Base-by-base conservation (phyloP, 2,329 filamentous ascomycete species). In the Colletotrichum sp. region DNA sequence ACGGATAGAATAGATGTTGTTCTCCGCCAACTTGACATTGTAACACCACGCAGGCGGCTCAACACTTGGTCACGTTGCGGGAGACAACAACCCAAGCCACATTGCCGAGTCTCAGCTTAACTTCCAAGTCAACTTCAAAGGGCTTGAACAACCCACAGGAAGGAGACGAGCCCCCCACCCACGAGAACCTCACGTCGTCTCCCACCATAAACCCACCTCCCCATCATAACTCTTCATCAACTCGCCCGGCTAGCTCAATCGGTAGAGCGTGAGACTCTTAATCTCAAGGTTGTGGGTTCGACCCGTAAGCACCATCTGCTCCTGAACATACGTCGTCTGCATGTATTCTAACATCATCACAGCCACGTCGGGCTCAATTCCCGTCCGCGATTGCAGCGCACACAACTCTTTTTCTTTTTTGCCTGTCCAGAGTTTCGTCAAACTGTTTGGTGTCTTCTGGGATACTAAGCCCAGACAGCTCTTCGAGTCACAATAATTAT, bases 181-280 rank as follows among this genome's bases (percentile, higher is more conserved):
- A 10, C n/a, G 24, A 44, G 18, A 24, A 18, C 49, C 44, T 52
- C 15, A 21, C 16, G 6, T 30, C 28, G 16, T 21, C 65, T 36
- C n/a, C 32, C 24, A 34, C 32, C 32, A 44, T 60, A 69, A 60
- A 69, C 52, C 52, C 52, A 60, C 52, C 66, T 30, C 21, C 16
- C 24, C 32, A 36, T 21, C 8, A 13, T 7, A 3, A 52, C 44
- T 7, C 34, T 21, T 34, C 32, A 69, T 69, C 52, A 69, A 55
- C 30, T 30, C 24, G 88, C 88, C 88, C 86, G 88, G 89, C 88
- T 92, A 92, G 90, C 90, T 92, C 90, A 92, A 92, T 92, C 90
- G 90, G 90, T 93, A 93, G 91, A 93, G 91, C 91, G 91, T 93
- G 89, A 92, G 91, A 93, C 92, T 93, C 92, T 90, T 90, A 90